Evolutionary conservation across 176 grass and related monocot genomes (phyloP).

Genomic region (Cenchrus fungigraminus): DNA sequence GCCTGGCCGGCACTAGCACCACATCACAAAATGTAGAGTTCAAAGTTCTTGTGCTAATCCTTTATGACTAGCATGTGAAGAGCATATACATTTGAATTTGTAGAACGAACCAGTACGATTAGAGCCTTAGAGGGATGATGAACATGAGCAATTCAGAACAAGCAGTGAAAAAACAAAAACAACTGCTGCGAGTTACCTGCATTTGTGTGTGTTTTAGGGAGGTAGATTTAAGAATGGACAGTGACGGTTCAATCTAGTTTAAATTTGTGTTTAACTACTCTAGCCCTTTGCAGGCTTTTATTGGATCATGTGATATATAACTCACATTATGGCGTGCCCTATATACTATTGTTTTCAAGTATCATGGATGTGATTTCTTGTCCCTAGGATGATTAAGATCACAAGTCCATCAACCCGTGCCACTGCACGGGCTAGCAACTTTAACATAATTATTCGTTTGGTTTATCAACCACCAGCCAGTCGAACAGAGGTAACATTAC

Average conservation of each 20-base stretch:
- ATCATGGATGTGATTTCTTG: slow-evolving; percentile 37
- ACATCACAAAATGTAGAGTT: not conserved
- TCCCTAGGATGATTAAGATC: slow-evolving; percentile 4
- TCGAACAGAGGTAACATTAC: too few relatives aligned
- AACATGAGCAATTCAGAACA: too few relatives aligned
- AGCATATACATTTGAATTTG: not conserved
- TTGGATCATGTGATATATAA: not conserved
- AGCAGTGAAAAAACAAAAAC: too few relatives aligned
- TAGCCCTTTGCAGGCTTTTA: not conserved
- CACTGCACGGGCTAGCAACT: too few relatives aligned
- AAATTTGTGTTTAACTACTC: not conserved
- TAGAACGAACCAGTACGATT: not conserved
- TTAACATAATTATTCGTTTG: too few relatives aligned
- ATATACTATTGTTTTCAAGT: not conserved
- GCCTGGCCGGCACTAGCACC: not conserved
- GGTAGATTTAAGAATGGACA: not conserved
- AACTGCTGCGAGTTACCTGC: too few relatives aligned
- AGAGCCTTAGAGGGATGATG: not conserved
- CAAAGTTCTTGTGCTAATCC: not conserved
- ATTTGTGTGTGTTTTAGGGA: not conserved
- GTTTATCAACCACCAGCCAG: too few relatives aligned
- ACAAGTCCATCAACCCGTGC: not conserved
- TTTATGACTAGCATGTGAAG: not conserved
- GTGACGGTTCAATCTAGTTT: not conserved
- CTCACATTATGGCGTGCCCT: not conserved